These are phyloP conservation scores for Pilobolus umbonatus DNA, from an alignment of 192 early-diverging fungal species.

Conservation along the genomic window DNA sequence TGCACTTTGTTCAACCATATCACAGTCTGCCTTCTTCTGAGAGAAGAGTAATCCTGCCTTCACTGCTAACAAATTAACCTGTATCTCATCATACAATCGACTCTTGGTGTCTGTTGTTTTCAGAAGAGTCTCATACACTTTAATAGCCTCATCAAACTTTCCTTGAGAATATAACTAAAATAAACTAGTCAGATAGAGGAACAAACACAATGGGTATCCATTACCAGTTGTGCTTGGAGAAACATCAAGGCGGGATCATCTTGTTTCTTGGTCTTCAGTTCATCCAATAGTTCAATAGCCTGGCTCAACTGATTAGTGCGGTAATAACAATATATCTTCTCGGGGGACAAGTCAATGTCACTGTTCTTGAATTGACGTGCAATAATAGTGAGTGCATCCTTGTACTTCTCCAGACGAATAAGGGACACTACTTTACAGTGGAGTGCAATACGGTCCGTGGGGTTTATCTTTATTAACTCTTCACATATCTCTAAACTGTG, in stretches of 20 bases:
- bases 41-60: slow-evolving; percentile 16
- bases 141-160: slow-evolving; percentile 9
- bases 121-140: slow-evolving; percentile 11
- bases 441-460: slow-evolving; percentile 48
- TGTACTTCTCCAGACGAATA: slow-evolving; percentile 52
- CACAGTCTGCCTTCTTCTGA: not conserved
- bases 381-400: slow-evolving; percentile 44
- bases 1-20: slow-evolving; percentile 24
- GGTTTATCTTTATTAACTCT: slow-evolving; percentile 41
- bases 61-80: slow-evolving; percentile 25
- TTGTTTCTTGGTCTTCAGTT: slow-evolving; percentile 20
- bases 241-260: slow-evolving; percentile 40
- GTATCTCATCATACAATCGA: slow-evolving; percentile 14
- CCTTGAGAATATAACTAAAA: slow-evolving; percentile 24
- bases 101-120: not conserved
- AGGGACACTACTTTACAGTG: slow-evolving; percentile 54
- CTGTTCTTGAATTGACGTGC: slow-evolving; percentile 35
- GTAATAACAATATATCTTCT: slow-evolving; percentile 64
- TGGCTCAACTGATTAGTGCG: slow-evolving; percentile 53
- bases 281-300: slow-evolving; percentile 35
- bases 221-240: slow-evolving; percentile 67
- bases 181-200: not conserved
- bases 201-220: not conserved
- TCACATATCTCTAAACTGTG: slow-evolving; percentile 46
- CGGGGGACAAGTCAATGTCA: slow-evolving; percentile 40